phyloP scores from a whole-genome alignment of 2,329 filamentous ascomycete species.

The Apiospora pterosperma region DNA sequence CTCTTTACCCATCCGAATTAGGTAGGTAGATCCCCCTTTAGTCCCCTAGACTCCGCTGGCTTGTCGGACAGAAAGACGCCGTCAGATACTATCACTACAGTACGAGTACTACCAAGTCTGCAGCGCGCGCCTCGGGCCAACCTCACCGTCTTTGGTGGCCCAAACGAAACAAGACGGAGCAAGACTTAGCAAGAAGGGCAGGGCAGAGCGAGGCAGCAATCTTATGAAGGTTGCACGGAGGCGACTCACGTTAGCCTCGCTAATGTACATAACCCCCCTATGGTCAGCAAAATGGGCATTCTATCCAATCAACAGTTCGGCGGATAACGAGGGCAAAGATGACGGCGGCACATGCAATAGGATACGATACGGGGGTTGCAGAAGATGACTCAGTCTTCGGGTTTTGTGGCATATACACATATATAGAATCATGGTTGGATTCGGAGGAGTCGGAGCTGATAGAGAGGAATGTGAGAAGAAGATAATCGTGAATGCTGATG shows the following conservation, averaged over 20 bases:
- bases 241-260: background rate
- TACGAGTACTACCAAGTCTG: too few relatives aligned
- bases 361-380: background rate
- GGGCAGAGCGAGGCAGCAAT: background rate
- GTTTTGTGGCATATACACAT: background rate
- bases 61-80: background rate
- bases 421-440: background rate
- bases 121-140: background rate
- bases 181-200: background rate
- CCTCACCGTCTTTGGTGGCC: background rate
- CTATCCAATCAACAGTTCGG: background rate
- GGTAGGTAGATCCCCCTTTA: background rate
- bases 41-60: background rate
- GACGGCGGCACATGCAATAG: background rate
- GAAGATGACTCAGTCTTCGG: background rate
- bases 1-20: background rate
- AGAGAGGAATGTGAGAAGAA: background rate
- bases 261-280: background rate
- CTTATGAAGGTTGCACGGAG: constrained; percentile 1
- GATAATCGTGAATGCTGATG: background rate
- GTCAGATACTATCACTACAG: background rate
- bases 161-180: background rate
- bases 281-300: background rate
- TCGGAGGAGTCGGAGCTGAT: background rate
- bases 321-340: background rate